Conservation (phyloP, 768 basidiomycete species). For the Megacollybia marginata region DNA sequence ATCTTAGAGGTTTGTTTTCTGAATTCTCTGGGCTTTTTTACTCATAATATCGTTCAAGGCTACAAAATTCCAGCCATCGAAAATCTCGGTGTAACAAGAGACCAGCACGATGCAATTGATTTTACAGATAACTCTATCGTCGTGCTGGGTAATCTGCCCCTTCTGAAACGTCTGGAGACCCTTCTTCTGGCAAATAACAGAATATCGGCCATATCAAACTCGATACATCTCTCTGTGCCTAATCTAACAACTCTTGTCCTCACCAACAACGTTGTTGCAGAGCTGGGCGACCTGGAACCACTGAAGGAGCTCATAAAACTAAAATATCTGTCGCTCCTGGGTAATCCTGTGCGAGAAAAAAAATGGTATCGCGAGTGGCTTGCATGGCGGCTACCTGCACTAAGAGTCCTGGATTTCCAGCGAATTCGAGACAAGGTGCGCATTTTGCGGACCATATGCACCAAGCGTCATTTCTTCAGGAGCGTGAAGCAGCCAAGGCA, state of each 20-base stretch:
- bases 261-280: constrained; percentile 73
- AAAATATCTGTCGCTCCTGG: constrained; percentile 69
- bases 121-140: constrained; percentile 87
- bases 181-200: constrained; percentile 89
- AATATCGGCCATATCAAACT: constrained; percentile 74
- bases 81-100: constrained; percentile 92
- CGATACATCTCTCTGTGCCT: constrained; percentile 76
- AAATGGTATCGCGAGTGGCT: constrained; percentile 98
- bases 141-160: constrained; percentile 76
- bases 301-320: constrained; percentile 69
- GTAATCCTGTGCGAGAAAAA: constrained; percentile 83
- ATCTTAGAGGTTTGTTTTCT: constrained; percentile 66
- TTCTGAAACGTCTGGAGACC: constrained; percentile 77
- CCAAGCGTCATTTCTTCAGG: constrained; percentile 37
- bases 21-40: constrained; percentile 11
- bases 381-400: constrained; percentile 76
- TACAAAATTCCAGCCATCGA: constrained; percentile 94
- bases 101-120: constrained; percentile 92
- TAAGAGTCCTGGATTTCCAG: constrained; percentile 93
- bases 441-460: constrained; percentile 28
- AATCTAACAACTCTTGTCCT: constrained; percentile 80
- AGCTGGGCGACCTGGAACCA: constrained; percentile 82
- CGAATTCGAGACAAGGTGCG: constrained; percentile 91
- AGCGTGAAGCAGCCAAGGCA: constrained; percentile 65
- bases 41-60: constrained; percentile 38